Evolutionary conservation across 83 land plant species (phyloP).

Genomic region (Diphasiastrum complanatum): DNA sequence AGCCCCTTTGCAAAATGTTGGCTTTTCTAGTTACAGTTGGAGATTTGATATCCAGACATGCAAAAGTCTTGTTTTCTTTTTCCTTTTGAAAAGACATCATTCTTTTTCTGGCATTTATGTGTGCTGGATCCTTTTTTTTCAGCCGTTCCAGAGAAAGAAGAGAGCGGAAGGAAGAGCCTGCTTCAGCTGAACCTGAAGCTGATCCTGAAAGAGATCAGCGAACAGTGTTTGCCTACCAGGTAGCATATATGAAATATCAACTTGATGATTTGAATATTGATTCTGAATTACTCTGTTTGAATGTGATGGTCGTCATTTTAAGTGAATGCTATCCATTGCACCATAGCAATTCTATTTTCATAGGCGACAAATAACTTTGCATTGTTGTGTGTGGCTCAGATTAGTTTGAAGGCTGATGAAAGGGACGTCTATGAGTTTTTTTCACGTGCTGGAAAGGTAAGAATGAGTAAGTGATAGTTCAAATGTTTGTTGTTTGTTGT

Average conservation of each 20-base stretch:
- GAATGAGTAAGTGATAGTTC: slow-evolving; percentile 30
- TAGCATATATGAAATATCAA: slow-evolving; percentile 4
- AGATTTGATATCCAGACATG: background rate
- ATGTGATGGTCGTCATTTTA: too few species aligned
- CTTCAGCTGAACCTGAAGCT: slow-evolving; percentile 76
- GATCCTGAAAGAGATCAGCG: slow-evolving; percentile 97
- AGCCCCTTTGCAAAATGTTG: too few species aligned
- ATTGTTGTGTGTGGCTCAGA: slow-evolving; percentile 40
- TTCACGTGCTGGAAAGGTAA: slow-evolving; percentile 94
- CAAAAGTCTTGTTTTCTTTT: background rate
- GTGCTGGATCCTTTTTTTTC: slow-evolving; percentile 14
- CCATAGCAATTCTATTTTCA: too few species aligned
- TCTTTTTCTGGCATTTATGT: too few species aligned
- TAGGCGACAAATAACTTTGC: too few species aligned
- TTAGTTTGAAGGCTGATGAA: slow-evolving; percentile 88
- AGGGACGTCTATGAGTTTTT: slow-evolving; percentile 96
- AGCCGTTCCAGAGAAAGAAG: slow-evolving; percentile 52
- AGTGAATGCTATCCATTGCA: too few species aligned
- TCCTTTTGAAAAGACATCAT: too few species aligned
- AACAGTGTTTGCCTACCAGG: slow-evolving; percentile 99
- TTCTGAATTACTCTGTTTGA: background rate
- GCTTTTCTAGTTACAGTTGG: too few species aligned
- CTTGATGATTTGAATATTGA: background rate
- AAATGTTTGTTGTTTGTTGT: slow-evolving; percentile 37
- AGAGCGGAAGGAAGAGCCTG: slow-evolving; percentile 62